These are phyloP conservation scores for Senna siamea DNA, from an alignment of 306 rosid species.

Conservation along the genomic window DNA sequence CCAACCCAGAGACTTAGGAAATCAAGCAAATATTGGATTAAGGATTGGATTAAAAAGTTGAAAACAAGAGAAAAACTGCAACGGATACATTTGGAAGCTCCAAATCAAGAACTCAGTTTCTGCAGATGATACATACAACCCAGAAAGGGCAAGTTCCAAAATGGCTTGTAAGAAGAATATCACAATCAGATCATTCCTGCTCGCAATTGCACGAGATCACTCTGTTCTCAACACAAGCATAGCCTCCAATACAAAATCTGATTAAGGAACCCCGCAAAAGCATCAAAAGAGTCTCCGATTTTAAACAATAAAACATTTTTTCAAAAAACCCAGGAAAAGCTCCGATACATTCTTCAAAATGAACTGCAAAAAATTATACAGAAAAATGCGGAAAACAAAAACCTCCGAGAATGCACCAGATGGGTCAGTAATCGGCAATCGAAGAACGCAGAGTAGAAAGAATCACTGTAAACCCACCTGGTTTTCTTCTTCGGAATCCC, in stretches of 20 bases:
- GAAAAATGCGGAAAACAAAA: slow-evolving; percentile 22
- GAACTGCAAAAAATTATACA: slow-evolving; percentile 31
- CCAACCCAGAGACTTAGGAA: background rate
- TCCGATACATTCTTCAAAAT: slow-evolving; percentile 34
- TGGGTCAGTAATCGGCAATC: slow-evolving; percentile 30
- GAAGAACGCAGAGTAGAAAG: slow-evolving; percentile 4
- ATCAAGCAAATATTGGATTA: slow-evolving; percentile 18
- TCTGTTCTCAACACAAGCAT: slow-evolving; percentile 13
- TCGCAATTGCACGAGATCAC: slow-evolving; percentile 20
- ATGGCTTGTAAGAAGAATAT: slow-evolving; percentile 21
- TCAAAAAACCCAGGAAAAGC: background rate
- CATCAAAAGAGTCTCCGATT: slow-evolving; percentile 42
- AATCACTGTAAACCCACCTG: slow-evolving; percentile 44
- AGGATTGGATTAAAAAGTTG: background rate
- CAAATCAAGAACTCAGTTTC: slow-evolving; percentile 20
- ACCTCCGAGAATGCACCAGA: slow-evolving; percentile 34
- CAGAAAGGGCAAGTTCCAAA: slow-evolving; percentile 11
- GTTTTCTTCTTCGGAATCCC: slow-evolving; percentile 39
- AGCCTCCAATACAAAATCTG: slow-evolving; percentile 26
- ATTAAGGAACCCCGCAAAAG: slow-evolving; percentile 34
- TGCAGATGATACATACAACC: no score
- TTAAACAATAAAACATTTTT: background rate
- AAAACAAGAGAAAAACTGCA: background rate
- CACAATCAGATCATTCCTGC: slow-evolving; percentile 21
- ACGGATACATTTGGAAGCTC: background rate